A percentile compares a stretch with the other conserved stretches of the same genome.
phyloP scores from a whole-genome alignment of 495 filamentous ascomycete species.

The Filosporella fistucella region DNA sequence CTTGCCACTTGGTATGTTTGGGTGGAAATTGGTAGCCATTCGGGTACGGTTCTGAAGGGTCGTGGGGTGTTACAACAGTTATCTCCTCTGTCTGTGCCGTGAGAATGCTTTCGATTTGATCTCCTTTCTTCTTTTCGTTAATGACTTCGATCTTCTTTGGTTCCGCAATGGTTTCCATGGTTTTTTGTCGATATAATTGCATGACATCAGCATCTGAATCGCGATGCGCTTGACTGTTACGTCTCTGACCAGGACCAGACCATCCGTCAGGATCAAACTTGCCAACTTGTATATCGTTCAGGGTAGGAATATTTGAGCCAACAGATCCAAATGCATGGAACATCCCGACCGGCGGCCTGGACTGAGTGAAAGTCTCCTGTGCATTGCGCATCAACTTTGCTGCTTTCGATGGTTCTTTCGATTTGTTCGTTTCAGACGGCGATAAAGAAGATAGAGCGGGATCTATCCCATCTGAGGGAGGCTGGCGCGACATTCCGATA shows the following conservation, averaged over 20 bases:
- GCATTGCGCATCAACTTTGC: conserved; percentile 30
- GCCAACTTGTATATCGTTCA: conserved; percentile 17
- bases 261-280: conserved; percentile 19
- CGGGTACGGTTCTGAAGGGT: conserved; percentile 18
- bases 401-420: conserved; percentile 17
- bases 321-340: conserved; percentile 44
- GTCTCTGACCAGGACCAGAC: conserved; percentile 18
- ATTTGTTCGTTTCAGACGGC: background rate
- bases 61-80: conserved; percentile 9
- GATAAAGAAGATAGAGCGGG: background rate
- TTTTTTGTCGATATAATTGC: background rate
- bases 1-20: conserved; percentile 50
- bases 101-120: background rate
- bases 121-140: conserved; percentile 10
- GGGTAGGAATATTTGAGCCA: conserved; percentile 22
- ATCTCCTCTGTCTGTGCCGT: background rate
- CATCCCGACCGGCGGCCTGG: conserved; percentile 45
- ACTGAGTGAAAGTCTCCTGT: conserved; percentile 39
- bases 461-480: background rate
- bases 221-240: conserved; percentile 17
- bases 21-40: conserved; percentile 72
- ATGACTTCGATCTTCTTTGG: conserved; percentile 3
- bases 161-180: conserved; percentile 4
- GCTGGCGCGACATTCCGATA: background rate
- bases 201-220: conserved; percentile 8